Percentiles rank a stretch among this genome's conserved stretches.
phyloP scores from a whole-genome alignment of 1,139 yeast species.

The Pichia sp. region DNA sequence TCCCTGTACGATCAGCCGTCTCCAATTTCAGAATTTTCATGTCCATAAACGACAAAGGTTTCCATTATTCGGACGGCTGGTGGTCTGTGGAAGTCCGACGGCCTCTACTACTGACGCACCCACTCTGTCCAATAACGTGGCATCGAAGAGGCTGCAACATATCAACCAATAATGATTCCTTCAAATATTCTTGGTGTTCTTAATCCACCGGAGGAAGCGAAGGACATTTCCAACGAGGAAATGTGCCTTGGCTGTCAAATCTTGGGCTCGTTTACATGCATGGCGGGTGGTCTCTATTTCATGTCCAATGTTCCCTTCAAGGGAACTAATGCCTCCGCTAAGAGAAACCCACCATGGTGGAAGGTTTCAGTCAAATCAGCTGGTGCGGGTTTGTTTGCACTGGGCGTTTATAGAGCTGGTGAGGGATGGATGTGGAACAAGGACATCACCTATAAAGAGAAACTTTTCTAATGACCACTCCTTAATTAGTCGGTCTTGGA shows the following conservation, averaged over 20 bases:
- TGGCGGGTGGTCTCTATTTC: conserved; percentile 56
- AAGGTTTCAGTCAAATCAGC: conserved; percentile 38
- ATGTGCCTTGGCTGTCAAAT: conserved; percentile 60
- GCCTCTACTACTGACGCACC: no score
- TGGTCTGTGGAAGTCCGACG: no score
- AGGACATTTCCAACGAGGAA: conserved; percentile 36
- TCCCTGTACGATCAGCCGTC: no score
- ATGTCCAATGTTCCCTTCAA: conserved; percentile 29
- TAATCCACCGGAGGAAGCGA: conserved; percentile 38
- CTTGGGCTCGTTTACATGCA: conserved; percentile 48
- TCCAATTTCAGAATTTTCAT: no score
- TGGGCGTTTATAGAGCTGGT: conserved; percentile 53
- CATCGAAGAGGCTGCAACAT: no score
- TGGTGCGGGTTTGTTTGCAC: conserved; percentile 45
- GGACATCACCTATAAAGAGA: conserved; percentile 23
- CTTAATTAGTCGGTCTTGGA: no score
- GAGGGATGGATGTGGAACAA: conserved; percentile 46
- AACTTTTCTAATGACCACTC: not conserved
- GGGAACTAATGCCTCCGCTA: conserved; percentile 27
- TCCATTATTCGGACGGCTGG: no score
- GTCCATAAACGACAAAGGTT: no score
- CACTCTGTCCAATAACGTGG: no score
- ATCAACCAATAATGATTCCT: conserved; percentile 30
- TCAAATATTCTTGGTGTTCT: conserved; percentile 58
- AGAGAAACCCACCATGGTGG: conserved; percentile 59